Evolutionary conservation across 2,329 filamentous ascomycete species (phyloP).

Genomic region (Ascochyta pisi): DNA sequence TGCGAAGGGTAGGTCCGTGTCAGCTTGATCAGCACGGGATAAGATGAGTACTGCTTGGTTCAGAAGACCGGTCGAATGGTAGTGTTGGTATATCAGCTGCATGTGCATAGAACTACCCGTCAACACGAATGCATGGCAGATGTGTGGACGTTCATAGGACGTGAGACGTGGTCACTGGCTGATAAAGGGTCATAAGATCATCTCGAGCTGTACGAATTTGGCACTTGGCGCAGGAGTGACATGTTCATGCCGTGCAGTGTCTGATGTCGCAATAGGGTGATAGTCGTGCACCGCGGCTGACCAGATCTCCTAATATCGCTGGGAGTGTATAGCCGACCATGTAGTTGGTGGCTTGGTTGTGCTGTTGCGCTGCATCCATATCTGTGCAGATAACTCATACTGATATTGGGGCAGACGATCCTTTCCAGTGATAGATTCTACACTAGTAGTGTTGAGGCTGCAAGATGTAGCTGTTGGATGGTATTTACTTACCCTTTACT

Average conservation of each 20-base stretch:
- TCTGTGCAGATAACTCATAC: not conserved
- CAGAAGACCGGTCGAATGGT: not conserved
- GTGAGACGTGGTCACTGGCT: not conserved
- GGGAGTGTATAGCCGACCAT: not conserved
- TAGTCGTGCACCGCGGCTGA: constrained; percentile 5
- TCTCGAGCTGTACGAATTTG: constrained; percentile 1
- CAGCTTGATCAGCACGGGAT: constrained; percentile 5
- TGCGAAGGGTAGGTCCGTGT: not conserved
- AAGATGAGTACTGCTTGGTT: not conserved
- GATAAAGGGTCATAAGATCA: not conserved
- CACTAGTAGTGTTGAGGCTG: not conserved
- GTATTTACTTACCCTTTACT: not conserved
- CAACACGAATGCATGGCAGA: not conserved
- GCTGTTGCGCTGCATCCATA: not conserved
- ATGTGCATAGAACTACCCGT: not conserved
- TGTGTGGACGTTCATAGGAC: constrained; percentile 4
- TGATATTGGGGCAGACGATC: not conserved
- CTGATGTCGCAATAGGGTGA: constrained; percentile 12
- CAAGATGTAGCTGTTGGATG: not conserved
- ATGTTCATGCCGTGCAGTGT: not conserved
- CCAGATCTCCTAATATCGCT: too few relatives aligned
- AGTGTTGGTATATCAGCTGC: not conserved
- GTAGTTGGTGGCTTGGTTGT: not conserved
- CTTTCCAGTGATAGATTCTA: not conserved
- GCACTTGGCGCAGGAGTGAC: constrained; percentile 22